Conservation (phyloP, 2,329 filamentous ascomycete genomes). For the Alternaria ethzedia region DNA sequence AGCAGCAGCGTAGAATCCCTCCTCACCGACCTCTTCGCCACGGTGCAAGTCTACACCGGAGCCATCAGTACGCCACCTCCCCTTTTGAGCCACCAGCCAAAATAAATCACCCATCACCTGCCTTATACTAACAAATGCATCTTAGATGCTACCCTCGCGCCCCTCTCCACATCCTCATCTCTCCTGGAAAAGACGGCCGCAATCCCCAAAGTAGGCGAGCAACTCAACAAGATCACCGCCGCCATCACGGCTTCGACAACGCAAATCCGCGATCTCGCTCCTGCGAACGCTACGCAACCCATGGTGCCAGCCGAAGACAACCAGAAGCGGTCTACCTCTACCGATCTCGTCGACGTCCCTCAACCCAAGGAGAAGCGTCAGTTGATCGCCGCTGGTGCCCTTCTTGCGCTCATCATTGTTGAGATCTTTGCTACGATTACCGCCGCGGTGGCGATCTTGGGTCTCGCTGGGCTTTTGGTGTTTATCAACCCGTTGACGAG, state of each 20-base stretch:
- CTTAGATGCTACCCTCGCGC: constrained; percentile 23
- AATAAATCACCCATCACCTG: not conserved
- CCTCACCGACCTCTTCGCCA: constrained; percentile 24
- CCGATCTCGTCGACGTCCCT: not conserved
- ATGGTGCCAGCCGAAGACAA: not conserved
- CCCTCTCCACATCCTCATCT: constrained; percentile 21
- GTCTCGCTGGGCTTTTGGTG: constrained; percentile 19
- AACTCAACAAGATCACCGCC: constrained; percentile 21
- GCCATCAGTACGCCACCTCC: constrained; percentile 17
- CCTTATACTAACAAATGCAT: not conserved
- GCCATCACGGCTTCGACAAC: constrained; percentile 15
- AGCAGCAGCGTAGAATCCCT: constrained; percentile 7
- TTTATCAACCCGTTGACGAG: constrained; percentile 22
- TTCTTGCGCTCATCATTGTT: constrained; percentile 24
- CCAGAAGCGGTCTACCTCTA: not conserved
- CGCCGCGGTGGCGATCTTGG: constrained; percentile 23
- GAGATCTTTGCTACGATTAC: constrained; percentile 28
- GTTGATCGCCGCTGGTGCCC: constrained; percentile 12
- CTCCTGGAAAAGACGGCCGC: constrained; percentile 26
- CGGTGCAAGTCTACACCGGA: constrained; percentile 26
- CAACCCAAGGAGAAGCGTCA: constrained; percentile 12
- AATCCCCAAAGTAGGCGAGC: constrained; percentile 19
- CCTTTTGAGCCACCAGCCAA: not conserved
- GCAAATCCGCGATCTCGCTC: constrained; percentile 16
- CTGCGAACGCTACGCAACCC: constrained; percentile 4